Conservation (phyloP, 371 early-diverging fungal species). For the Synchytrium microbalum region DNA sequence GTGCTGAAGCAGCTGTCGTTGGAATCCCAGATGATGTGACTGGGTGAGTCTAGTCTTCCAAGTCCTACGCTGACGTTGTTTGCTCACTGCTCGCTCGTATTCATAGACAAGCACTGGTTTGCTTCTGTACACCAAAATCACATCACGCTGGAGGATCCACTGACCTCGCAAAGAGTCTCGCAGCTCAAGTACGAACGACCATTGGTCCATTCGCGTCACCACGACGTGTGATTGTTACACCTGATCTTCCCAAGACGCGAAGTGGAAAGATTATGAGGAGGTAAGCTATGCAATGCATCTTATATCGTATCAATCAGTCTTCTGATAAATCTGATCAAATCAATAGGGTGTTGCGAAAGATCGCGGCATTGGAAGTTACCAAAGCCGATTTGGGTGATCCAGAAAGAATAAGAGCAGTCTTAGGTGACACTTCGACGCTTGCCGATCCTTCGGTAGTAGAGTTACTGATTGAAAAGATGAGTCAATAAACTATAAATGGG, state of each 20-base stretch:
- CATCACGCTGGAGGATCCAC: constrained; percentile 20
- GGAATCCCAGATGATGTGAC: constrained; percentile 89
- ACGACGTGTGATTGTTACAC: constrained; percentile 71
- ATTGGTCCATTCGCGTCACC: constrained; percentile 96
- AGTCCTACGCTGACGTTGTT: background rate
- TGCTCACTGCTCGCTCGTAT: constrained; percentile 6
- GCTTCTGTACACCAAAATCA: constrained; percentile 47
- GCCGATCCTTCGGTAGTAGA: constrained; percentile 70
- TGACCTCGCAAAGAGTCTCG: constrained; percentile 53
- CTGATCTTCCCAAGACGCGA: constrained; percentile 95
- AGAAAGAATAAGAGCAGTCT: constrained; percentile 41
- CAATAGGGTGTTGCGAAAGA: constrained; percentile 90
- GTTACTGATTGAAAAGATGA: constrained; percentile 33
- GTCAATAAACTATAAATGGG: background rate
- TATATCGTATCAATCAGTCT: constrained; percentile 36
- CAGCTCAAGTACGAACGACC: constrained; percentile 67
- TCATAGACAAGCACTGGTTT: constrained; percentile 38
- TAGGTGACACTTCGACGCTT: constrained; percentile 84
- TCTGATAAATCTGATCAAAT: too few relatives aligned
- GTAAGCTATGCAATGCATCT: too few relatives aligned
- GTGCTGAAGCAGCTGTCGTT: constrained; percentile 94
- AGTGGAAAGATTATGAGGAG: constrained; percentile 93
- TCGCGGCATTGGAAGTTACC: constrained; percentile 68
- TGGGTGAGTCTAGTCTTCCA: constrained; percentile 40
- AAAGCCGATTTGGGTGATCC: constrained; percentile 26